Conservation (phyloP, 371 early-diverging fungal species). For the Rozella allomycis region DNA sequence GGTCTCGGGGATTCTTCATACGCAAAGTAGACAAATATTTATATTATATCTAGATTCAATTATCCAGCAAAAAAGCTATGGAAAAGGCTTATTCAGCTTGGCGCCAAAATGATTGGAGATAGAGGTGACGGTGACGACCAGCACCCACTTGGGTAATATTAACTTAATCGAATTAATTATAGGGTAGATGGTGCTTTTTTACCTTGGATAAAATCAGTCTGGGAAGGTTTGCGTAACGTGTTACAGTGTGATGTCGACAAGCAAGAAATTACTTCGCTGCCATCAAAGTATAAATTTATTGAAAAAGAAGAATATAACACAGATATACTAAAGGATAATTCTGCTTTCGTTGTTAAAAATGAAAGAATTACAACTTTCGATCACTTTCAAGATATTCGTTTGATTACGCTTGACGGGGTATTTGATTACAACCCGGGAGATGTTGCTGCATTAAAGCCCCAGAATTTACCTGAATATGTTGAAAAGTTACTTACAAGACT, state of each 20-base stretch:
- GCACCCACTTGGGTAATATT: constrained; percentile 61
- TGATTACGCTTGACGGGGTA: constrained; percentile 1
- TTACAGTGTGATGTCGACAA: no score
- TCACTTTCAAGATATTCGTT: constrained; percentile 76
- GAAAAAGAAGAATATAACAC: no score
- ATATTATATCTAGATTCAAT: constrained; percentile 46
- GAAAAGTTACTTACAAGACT: constrained; percentile 38
- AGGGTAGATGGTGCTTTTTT: constrained; percentile 61
- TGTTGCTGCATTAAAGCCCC: constrained; percentile 46
- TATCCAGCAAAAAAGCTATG: constrained; percentile 80
- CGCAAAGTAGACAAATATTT: constrained; percentile 24
- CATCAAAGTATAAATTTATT: no score
- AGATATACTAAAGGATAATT: constrained; percentile 1
- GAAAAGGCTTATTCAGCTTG: constrained; percentile 66
- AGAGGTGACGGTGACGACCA: constrained; percentile 91
- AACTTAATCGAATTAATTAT: neutral
- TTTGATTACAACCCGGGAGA: constrained; percentile 56
- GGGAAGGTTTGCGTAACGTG: constrained; percentile 32
- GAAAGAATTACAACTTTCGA: constrained; percentile 44
- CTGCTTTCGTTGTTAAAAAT: constrained; percentile 10
- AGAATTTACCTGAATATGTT: constrained; percentile 43
- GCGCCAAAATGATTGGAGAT: constrained; percentile 43
- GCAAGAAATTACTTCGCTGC: no score
- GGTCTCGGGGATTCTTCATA: constrained; percentile 92
- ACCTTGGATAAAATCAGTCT: constrained; percentile 55